Evolutionary conservation across 176 grass and related monocot species (phyloP).

Genomic region (Oryza longistaminata): DNA sequence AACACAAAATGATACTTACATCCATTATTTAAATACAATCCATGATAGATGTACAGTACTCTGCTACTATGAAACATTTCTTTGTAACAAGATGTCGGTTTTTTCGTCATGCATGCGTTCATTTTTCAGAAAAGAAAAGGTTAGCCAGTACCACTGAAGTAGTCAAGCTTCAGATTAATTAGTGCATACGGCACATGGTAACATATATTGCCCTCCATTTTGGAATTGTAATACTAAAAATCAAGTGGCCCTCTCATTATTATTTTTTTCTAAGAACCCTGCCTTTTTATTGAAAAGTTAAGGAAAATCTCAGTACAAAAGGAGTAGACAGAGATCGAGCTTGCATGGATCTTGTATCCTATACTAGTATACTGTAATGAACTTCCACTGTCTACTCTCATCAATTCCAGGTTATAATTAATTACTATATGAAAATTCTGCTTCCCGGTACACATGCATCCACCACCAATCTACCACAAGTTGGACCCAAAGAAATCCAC

Average conservation of each 20-base stretch:
- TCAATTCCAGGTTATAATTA: too few relatives aligned
- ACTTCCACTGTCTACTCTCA: background rate
- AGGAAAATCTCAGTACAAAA: background rate
- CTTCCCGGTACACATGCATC: background rate
- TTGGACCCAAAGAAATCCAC: background rate
- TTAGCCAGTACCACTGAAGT: background rate
- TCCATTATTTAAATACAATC: conserved; percentile 12
- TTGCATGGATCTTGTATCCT: conserved; percentile 14
- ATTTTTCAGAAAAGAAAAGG: background rate
- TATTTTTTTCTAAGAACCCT: background rate
- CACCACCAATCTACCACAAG: background rate
- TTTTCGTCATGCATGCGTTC: background rate
- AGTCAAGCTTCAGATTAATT: background rate
- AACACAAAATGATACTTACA: background rate
- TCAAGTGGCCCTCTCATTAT: background rate
- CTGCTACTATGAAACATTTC: background rate
- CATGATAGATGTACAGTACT: background rate
- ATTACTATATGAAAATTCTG: background rate
- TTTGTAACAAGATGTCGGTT: background rate
- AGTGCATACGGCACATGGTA: background rate
- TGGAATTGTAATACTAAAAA: background rate
- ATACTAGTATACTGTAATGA: background rate
- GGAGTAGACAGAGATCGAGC: background rate
- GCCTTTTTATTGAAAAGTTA: background rate
- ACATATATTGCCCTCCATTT: background rate